A percentile compares a stretch with the other conserved stretches of the same genome.
Conservation (phyloP, 2,329 filamentous ascomycete species). For the Aureobasidium musti region DNA sequence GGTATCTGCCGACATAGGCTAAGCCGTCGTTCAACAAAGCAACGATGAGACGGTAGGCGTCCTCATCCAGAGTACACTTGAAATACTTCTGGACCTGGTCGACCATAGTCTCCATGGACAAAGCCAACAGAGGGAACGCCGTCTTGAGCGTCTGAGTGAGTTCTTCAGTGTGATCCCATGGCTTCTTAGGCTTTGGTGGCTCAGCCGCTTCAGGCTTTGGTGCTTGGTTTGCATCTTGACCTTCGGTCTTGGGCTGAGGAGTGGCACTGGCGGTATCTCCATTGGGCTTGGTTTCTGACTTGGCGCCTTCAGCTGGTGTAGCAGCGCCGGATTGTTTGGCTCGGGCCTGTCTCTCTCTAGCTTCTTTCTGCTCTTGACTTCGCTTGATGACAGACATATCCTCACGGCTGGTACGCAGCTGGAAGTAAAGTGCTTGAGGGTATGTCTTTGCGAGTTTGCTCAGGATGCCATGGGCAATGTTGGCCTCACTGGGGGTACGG, state of each 20-base stretch:
- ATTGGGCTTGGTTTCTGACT: conserved; percentile 49
- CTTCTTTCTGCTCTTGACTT: conserved; percentile 66
- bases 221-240: conserved; percentile 34
- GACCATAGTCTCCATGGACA: conserved; percentile 99
- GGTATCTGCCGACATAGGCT: conserved; percentile 86
- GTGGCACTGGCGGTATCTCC: conserved; percentile 41
- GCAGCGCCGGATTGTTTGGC: conserved; percentile 58
- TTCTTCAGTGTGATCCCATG: conserved; percentile 96
- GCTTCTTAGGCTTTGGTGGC: conserved; percentile 64
- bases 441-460: conserved; percentile 94
- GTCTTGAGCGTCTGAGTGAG: conserved; percentile 96
- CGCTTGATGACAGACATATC: conserved; percentile 94
- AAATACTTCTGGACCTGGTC: conserved; percentile 99
- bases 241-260: conserved; percentile 38
- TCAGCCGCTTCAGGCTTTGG: conserved; percentile 41
- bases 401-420: conserved; percentile 87
- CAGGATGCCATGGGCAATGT: conserved; percentile 80
- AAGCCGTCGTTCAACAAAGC: conserved; percentile 93
- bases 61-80: conserved; percentile 97
- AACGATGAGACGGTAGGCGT: conserved; percentile 96
- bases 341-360: conserved; percentile 54
- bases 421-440: conserved; percentile 92
- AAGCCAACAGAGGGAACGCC: conserved; percentile 88
- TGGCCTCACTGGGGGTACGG: conserved; percentile 74
- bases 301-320: conserved; percentile 37